Evolutionary conservation across 768 basidiomycete species (phyloP).

Genomic region (Tricholoma furcatifolium): DNA sequence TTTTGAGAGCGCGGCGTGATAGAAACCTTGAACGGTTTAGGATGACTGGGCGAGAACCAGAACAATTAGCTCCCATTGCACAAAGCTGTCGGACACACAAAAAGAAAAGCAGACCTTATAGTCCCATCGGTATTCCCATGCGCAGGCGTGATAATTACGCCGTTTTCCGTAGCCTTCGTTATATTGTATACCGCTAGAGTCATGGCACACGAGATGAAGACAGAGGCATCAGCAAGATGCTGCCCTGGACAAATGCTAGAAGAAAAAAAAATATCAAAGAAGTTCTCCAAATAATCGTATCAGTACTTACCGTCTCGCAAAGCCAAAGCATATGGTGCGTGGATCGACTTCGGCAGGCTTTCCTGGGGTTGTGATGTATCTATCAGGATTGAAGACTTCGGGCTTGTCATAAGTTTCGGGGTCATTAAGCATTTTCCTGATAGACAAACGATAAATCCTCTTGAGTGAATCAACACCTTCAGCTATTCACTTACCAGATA

Average conservation of each 20-base stretch:
- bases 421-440: constrained; percentile 54
- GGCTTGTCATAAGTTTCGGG: constrained; percentile 51
- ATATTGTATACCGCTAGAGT: constrained; percentile 53
- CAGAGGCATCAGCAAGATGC: constrained; percentile 53
- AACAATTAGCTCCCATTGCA: no score
- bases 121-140: constrained; percentile 59
- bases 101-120: constrained; percentile 44
- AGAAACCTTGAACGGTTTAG: constrained; percentile 58
- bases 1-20: constrained; percentile 58
- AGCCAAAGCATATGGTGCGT: constrained; percentile 63
- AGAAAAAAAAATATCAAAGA: neutral
- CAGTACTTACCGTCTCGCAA: constrained; percentile 54
- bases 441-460: neutral
- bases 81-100: neutral
- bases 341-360: constrained; percentile 53
- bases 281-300: neutral
- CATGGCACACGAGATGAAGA: constrained; percentile 52
- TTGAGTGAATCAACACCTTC: constrained; percentile 17
- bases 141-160: constrained; percentile 45
- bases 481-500: constrained; percentile 35
- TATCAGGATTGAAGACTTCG: constrained; percentile 55
- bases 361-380: constrained; percentile 48
- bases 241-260: constrained; percentile 47
- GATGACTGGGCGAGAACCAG: constrained; percentile 40
- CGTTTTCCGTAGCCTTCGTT: constrained; percentile 42